Percentiles rank a stretch among this genome's conserved stretches.
phyloP scores from a whole-genome alignment of 257 asterid species.

The Verbascum thapsus region DNA sequence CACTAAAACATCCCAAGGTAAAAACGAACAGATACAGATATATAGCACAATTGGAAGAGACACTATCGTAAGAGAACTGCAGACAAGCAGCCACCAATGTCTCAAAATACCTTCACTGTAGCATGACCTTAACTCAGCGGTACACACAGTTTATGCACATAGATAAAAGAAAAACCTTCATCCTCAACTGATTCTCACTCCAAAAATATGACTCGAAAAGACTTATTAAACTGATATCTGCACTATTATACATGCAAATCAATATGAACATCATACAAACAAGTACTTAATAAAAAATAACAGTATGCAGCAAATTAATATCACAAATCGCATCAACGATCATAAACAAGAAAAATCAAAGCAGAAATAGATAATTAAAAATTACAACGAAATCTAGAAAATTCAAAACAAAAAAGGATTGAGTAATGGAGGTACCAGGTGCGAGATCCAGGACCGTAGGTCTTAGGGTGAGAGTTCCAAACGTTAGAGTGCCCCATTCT shows the following conservation, averaged over 20 bases:
- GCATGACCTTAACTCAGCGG: no score
- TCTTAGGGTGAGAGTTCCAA: conserved; percentile 63
- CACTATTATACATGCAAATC: background rate
- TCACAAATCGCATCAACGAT: background rate
- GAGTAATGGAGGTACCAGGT: no score
- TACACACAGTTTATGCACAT: background rate
- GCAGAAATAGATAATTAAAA: background rate
- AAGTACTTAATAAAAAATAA: background rate
- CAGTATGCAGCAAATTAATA: background rate
- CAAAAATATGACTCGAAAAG: background rate
- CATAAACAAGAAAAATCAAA: background rate
- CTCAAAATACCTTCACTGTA: background rate
- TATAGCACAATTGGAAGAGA: background rate
- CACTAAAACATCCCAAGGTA: no score
- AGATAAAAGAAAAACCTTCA: background rate
- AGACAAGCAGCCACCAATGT: no score
- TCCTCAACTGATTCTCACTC: background rate
- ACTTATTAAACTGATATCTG: background rate
- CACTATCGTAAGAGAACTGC: no score
- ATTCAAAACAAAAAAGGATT: background rate
- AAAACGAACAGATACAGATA: background rate
- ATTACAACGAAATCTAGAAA: background rate
- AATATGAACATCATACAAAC: background rate
- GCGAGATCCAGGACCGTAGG: conserved; percentile 62
- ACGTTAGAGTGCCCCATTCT: conserved; percentile 57